Evolutionary conservation across 2,329 filamentous ascomycete species (phyloP).

Genomic region (Sporothrix schenckii): DNA sequence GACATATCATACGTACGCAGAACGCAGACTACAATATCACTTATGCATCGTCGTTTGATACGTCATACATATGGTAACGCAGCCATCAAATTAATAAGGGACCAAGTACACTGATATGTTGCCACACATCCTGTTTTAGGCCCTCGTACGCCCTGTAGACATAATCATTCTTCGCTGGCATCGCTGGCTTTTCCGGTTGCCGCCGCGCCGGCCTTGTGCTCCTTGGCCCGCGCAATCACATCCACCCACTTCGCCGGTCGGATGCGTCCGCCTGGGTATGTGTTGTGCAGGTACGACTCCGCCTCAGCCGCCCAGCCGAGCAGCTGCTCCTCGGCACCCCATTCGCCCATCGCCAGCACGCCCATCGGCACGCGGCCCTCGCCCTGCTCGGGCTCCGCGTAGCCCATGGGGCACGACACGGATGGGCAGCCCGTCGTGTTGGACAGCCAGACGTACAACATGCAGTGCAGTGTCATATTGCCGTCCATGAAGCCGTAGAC

Average conservation of each 20-base stretch:
- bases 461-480: conserved; percentile 72
- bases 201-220: conserved; percentile 28
- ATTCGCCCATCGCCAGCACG: conserved; percentile 66
- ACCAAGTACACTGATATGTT: not conserved
- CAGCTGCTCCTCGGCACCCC: conserved; percentile 67
- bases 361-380: conserved; percentile 64
- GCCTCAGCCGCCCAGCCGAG: conserved; percentile 62
- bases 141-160: no score
- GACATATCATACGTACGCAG: no score
- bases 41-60: not conserved
- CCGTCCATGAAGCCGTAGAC: conserved; percentile 75
- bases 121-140: not conserved
- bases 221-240: conserved; percentile 50
- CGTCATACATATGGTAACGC: not conserved
- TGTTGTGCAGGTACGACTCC: conserved; percentile 57
- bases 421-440: conserved; percentile 81
- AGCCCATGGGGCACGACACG: conserved; percentile 74
- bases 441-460: conserved; percentile 84
- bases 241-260: conserved; percentile 62
- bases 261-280: conserved; percentile 52
- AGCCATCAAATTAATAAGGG: no score
- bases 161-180: conserved; percentile 8
- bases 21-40: no score
- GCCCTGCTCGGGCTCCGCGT: conserved; percentile 60
- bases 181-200: not conserved